These are phyloP conservation scores for Wickerhamiella bombiphila DNA, from an alignment of 805 yeast genomes.

Conservation along the genomic window DNA sequence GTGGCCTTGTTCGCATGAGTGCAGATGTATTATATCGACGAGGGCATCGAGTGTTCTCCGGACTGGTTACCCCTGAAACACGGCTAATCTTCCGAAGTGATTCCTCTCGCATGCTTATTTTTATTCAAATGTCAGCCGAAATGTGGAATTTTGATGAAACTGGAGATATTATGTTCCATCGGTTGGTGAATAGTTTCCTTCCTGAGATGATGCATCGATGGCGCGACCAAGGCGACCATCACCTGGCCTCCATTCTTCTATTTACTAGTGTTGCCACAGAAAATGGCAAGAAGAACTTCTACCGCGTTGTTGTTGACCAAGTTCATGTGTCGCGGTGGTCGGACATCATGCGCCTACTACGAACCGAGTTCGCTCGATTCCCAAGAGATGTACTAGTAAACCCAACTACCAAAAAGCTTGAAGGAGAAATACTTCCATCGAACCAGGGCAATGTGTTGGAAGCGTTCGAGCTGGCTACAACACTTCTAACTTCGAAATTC, in stretches of 20 bases:
- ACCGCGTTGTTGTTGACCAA: slow-evolving; percentile 89
- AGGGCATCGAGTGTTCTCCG: slow-evolving; percentile 60
- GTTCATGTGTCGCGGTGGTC: slow-evolving; percentile 82
- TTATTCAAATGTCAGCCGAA: slow-evolving; percentile 81
- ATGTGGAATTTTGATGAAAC: slow-evolving; percentile 98
- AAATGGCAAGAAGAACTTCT: slow-evolving; percentile 42
- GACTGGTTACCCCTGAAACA: slow-evolving; percentile 57
- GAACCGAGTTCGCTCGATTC: slow-evolving; percentile 74
- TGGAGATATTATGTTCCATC: slow-evolving; percentile 88
- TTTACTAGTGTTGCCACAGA: slow-evolving; percentile 60
- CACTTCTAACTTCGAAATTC: slow-evolving; percentile 62
- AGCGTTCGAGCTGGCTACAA: slow-evolving; percentile 71
- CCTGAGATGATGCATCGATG: slow-evolving; percentile 81
- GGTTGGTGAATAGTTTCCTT: slow-evolving; percentile 77
- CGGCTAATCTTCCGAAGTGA: slow-evolving; percentile 81
- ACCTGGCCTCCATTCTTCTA: slow-evolving; percentile 73
- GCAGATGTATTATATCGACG: slow-evolving; percentile 49
- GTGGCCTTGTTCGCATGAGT: slow-evolving; percentile 43
- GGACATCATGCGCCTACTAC: slow-evolving; percentile 72
- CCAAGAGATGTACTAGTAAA: slow-evolving; percentile 53
- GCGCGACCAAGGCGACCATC: slow-evolving; percentile 79
- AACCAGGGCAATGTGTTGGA: slow-evolving; percentile 82
- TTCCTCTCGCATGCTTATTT: slow-evolving; percentile 66
- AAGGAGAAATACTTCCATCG: slow-evolving; percentile 65
- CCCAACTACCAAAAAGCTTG: slow-evolving; percentile 28